These are phyloP conservation scores for Grosmannia clavigera DNA, from an alignment of 2,329 filamentous ascomycete genomes.

Conservation along the genomic window DNA sequence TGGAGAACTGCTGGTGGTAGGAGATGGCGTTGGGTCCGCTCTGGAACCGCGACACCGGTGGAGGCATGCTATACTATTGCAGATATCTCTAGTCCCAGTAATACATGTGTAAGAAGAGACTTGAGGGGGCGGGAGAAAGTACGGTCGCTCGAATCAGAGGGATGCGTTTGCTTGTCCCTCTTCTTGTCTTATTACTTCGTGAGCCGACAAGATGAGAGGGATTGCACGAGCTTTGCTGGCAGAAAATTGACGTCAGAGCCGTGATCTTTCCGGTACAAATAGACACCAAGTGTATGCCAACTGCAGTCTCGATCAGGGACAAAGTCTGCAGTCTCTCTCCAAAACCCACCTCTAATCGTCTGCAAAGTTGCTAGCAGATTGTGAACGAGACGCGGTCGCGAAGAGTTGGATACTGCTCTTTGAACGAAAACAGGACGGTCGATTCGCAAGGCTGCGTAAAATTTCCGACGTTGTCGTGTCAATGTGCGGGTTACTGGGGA, in stretches of 20 bases:
- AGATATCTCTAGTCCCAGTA: neutral
- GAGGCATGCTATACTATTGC: conserved; percentile 21
- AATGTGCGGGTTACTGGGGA: neutral
- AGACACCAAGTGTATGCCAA: neutral
- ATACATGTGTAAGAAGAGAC: neutral
- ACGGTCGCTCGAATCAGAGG: neutral
- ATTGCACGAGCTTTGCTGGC: neutral
- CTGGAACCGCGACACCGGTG: conserved; percentile 32
- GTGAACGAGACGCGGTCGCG: neutral
- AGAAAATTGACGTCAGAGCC: neutral
- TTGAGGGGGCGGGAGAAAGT: neutral
- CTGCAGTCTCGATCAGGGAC: neutral
- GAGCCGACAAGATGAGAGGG: neutral
- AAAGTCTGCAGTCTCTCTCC: neutral
- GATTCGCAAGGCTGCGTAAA: neutral
- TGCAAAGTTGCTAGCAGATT: neutral
- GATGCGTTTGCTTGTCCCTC: neutral
- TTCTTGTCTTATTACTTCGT: neutral
- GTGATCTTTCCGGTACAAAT: neutral
- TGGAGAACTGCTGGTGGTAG: conserved; percentile 41
- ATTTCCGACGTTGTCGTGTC: neutral
- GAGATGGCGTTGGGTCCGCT: conserved; percentile 32
- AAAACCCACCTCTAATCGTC: neutral
- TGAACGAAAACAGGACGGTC: neutral
- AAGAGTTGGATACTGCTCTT: neutral